Base-by-base conservation (phyloP, 345 rosid species). In the Lepidium sativum region DNA sequence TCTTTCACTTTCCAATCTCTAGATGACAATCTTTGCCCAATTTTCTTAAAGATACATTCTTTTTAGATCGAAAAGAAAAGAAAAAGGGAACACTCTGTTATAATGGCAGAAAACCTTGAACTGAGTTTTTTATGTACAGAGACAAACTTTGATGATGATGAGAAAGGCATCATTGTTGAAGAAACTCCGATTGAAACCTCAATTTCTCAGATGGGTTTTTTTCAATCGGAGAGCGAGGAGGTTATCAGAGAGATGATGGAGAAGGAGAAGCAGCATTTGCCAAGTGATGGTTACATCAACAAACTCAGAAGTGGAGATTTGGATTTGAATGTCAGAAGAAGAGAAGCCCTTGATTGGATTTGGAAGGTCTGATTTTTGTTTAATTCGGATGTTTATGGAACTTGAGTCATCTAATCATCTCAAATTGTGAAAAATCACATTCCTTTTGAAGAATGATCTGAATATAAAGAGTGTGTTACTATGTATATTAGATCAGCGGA, bases 321-420 rank as follows among this genome's bases (percentile, higher is more conserved):
- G 75, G 85, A 80, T 61, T 65, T 79, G 79, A 77, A 68, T 56
- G 74, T 56, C 34, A 80, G 81, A 68, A 83, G 91, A 72, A 80
- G 73, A 57, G 80, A 82, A 62, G 87, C 87, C 77, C 72, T 83
- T 54, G 70, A 83, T 61, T 87, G 95, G 95, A 83, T 87, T 75
- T 71, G 42, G 66, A 85, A 85, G 91, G 95, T 83, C 55, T 69
- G 49, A 38, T 51, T 37, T 73, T 69, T 39, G 3, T 38, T 14
- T 12, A 2, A 37, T 63, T 48, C 34, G 17, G 14, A 23, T 50
- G 37, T 41, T 66, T 32, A 66, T 59, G 23, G 50, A 53, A 18
- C 54, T 34, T 16, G n/a, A 25, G 48, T 44, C 8, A 55, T 55
- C 31, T 2, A n/a, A 54, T 66, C 13, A 34, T 55, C 71, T 68